Evolutionary conservation across 75 land plant species (phyloP), one percentile per base, ranked within the genome.

Genomic region (Cryptomeria japonica): DNA sequence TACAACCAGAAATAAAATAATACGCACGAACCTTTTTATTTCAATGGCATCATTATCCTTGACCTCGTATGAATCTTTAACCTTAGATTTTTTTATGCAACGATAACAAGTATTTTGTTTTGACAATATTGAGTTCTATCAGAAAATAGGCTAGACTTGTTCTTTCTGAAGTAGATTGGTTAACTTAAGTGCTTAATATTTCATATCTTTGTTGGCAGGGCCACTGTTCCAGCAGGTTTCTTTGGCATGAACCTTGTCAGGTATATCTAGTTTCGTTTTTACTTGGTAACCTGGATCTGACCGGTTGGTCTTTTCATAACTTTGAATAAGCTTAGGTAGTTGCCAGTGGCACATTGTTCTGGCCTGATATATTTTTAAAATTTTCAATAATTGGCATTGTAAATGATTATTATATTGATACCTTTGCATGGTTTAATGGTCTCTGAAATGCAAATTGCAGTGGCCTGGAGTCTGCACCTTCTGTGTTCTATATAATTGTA

Each of bases 1-100:
- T 80, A 91, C 92, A 49, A 92, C 93, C 55, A 92, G 93, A 36
- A 92, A 92, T 61, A 86, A 92, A 85, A 92, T 92, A 76, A 92
- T 92, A 42, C 90, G 87, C 56, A 87, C 80, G 73, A 89, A 92
- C 70, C 87, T 92, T 58, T 88, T 86, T 84, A 91, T 92, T 37
- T 92, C 90, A 87, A 88, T 91, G 44, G 90, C 90, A 49, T 86
- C 93, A 15, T 90, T 92, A 18, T 92, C 93, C 38, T 70, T 91
- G 10, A 88, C 92, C 87, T n/a, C 90, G 93, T 92, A 86, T 82
- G 93, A 41, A 49, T 82, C 28, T 25, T 82, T 82, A 46, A 28
- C 47, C 34, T 82, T 82, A n/a, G 14, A n/a, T 46, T 82, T 25
- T 22, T 82, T 82, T n/a, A 44, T 41, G 32, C 53, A 42, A 82